These are phyloP conservation scores for Iberis pinnata DNA, from an alignment of 345 rosid species.

Conservation along the genomic window DNA sequence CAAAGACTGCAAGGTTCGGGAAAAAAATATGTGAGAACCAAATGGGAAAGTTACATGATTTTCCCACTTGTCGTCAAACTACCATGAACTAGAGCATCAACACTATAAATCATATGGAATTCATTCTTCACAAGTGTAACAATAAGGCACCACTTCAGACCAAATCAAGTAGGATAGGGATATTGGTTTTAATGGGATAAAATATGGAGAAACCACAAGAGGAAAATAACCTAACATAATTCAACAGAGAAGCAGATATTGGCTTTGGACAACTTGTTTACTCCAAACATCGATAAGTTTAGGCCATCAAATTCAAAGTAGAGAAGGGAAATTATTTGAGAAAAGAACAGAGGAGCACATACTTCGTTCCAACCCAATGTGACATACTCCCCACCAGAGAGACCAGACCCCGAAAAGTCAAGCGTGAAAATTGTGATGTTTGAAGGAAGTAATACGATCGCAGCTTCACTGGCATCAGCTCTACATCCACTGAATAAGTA, in stretches of 20 bases:
- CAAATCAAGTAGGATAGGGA: slow-evolving; percentile 2
- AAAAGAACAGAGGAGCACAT: slow-evolving; percentile 28
- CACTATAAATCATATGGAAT: neutral
- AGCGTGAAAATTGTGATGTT: slow-evolving; percentile 84
- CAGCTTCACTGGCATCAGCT: slow-evolving; percentile 48
- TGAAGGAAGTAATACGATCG: slow-evolving; percentile 79
- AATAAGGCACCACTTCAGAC: neutral
- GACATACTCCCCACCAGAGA: slow-evolving; percentile 83
- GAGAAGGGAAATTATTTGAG: neutral
- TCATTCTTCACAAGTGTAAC: neutral
- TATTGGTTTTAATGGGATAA: neutral
- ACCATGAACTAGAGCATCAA: slow-evolving; percentile 6
- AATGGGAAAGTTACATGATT: neutral
- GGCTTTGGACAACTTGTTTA: neutral
- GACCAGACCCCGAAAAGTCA: slow-evolving; percentile 91
- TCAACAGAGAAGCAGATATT: neutral
- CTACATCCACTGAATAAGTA: slow-evolving; percentile 30
- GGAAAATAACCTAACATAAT: neutral
- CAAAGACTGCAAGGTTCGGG: neutral
- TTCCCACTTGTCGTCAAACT: neutral
- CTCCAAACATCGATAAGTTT: neutral
- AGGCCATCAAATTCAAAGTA: neutral
- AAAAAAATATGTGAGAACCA: neutral
- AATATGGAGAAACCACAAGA: neutral
- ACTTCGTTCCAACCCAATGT: slow-evolving; percentile 90